phyloP scores from a whole-genome alignment of 345 rosid genomes.

The Brassica incana region DNA sequence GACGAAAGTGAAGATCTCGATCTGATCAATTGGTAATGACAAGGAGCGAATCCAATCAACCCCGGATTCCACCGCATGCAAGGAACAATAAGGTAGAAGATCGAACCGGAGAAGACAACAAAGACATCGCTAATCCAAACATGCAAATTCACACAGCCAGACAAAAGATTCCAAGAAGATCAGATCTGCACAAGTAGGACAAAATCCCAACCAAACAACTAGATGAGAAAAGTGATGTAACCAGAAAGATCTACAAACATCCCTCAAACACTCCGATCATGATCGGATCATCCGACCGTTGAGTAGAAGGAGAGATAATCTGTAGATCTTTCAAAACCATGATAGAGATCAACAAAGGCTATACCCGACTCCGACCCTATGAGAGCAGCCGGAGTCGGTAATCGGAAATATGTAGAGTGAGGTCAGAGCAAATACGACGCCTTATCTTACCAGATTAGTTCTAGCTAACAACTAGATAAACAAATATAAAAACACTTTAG shows the following conservation, averaged over 20 bases:
- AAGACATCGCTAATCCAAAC: background rate
- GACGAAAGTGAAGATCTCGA: background rate
- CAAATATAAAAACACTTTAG: no score
- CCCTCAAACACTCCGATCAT: background rate
- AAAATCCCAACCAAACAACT: background rate
- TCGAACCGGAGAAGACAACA: background rate
- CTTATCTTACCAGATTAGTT: no score
- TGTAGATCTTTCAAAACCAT: background rate
- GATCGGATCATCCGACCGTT: background rate
- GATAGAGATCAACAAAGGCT: background rate
- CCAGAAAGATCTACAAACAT: background rate
- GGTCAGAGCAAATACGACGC: background rate
- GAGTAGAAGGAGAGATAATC: background rate
- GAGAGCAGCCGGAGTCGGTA: background rate
- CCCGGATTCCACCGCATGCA: background rate
- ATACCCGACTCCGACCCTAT: background rate
- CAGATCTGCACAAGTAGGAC: background rate
- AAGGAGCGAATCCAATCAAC: background rate
- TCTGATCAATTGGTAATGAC: background rate
- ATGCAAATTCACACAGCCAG: background rate
- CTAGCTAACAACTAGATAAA: no score
- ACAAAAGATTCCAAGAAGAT: background rate
- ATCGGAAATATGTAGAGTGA: background rate
- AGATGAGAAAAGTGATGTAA: background rate
- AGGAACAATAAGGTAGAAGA: background rate